Percentiles rank a stretch among this genome's conserved stretches.
Conservation (phyloP, 2,329 filamentous ascomycete species). For the Penicillium expansum region DNA sequence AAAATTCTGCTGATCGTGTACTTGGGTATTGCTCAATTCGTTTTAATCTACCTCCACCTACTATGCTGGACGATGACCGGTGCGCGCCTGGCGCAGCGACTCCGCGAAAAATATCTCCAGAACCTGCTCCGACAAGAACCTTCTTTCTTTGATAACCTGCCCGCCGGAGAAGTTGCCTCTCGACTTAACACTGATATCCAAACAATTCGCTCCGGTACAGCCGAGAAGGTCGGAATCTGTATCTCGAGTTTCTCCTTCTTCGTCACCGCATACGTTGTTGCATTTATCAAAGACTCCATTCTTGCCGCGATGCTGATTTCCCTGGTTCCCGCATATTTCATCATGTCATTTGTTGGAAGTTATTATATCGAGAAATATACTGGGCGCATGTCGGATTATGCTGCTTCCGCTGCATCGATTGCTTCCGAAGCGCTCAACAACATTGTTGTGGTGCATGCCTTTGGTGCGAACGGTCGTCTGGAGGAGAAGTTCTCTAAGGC, state of each 20-base stretch:
- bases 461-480: slow-evolving; percentile 58
- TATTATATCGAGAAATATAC: slow-evolving; percentile 54
- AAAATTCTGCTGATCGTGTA: slow-evolving; percentile 63
- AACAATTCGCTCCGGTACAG: slow-evolving; percentile 64
- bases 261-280: slow-evolving; percentile 63
- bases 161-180: slow-evolving; percentile 62
- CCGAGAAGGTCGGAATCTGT: slow-evolving; percentile 67
- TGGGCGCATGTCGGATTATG: slow-evolving; percentile 51
- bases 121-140: slow-evolving; percentile 61
- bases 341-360: slow-evolving; percentile 58
- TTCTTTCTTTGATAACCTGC: slow-evolving; percentile 62
- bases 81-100: slow-evolving; percentile 60
- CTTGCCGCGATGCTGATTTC: slow-evolving; percentile 65
- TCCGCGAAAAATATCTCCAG: slow-evolving; percentile 60
- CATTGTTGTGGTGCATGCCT: slow-evolving; percentile 62
- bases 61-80: slow-evolving; percentile 64
- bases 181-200: slow-evolving; percentile 65
- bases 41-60: slow-evolving; percentile 62
- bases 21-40: slow-evolving; percentile 62
- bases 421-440: slow-evolving; percentile 62
- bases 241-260: slow-evolving; percentile 64
- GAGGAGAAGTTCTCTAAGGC: slow-evolving; percentile 58
- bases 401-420: slow-evolving; percentile 60
- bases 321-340: slow-evolving; percentile 60
- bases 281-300: slow-evolving; percentile 62